phyloP scores from a whole-genome alignment of 1,139 yeast genomes.

The Magnusiomyces sp. region DNA sequence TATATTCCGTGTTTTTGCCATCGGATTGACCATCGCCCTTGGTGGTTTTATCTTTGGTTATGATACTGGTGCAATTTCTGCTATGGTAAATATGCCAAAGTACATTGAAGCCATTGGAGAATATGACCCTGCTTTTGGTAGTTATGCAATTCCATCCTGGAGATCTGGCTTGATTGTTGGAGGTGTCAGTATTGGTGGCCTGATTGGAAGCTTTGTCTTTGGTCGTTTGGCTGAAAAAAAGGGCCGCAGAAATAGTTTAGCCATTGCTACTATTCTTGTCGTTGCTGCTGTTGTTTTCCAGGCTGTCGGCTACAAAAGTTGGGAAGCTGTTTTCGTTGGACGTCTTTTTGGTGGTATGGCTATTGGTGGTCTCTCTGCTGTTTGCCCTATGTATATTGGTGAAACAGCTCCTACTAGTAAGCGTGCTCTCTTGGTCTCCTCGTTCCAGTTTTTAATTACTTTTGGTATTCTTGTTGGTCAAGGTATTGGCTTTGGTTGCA shows the following conservation, averaged over 20 bases:
- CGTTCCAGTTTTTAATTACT: slow-evolving; percentile 62
- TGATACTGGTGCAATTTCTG: slow-evolving; percentile 56
- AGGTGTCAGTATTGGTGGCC: slow-evolving; percentile 47
- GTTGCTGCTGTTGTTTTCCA: slow-evolving; percentile 46
- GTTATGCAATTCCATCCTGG: slow-evolving; percentile 32
- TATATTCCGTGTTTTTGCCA: no score
- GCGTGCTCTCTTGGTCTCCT: slow-evolving; percentile 60
- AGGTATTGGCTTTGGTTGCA: slow-evolving; percentile 58
- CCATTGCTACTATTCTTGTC: slow-evolving; percentile 40
- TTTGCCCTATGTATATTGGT: slow-evolving; percentile 60
- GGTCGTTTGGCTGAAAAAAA: slow-evolving; percentile 40
- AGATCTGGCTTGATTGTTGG: slow-evolving; percentile 46
- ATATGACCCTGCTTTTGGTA: background rate
- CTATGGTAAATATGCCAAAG: slow-evolving; percentile 64
- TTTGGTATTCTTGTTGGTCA: slow-evolving; percentile 63
- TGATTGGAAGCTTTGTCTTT: slow-evolving; percentile 45
- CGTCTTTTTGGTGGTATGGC: slow-evolving; percentile 51
- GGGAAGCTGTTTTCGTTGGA: slow-evolving; percentile 38
- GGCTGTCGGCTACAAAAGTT: slow-evolving; percentile 36
- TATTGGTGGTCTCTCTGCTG: slow-evolving; percentile 60
- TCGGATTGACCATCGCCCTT: slow-evolving; percentile 30
- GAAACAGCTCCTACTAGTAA: slow-evolving; percentile 63
- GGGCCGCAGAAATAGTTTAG: slow-evolving; percentile 47
- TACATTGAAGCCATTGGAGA: slow-evolving; percentile 25
- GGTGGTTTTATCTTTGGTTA: slow-evolving; percentile 54